phyloP scores from a whole-genome alignment of 2,329 filamentous ascomycete genomes.

The Botrytis byssoidea region DNA sequence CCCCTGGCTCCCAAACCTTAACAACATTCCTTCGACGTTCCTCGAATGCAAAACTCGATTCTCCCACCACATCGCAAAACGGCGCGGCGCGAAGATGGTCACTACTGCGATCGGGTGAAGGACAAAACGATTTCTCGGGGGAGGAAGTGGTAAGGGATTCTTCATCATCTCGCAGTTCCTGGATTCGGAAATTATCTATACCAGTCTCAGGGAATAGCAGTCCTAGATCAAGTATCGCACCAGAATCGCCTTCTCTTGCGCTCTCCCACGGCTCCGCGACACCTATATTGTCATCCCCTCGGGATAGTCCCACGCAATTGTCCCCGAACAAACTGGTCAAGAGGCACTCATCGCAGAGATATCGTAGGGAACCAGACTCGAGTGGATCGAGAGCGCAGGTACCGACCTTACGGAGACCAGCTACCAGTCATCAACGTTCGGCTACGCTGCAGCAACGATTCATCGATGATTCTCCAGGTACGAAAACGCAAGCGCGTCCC shows the following conservation, averaged over 20 bases:
- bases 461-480: conserved; percentile 31
- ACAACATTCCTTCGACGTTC: conserved; percentile 22
- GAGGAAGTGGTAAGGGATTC: conserved; percentile 48
- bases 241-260: conserved; percentile 63
- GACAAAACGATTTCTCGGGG: conserved; percentile 25
- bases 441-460: conserved; percentile 61
- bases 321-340: conserved; percentile 78
- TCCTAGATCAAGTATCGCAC: conserved; percentile 61
- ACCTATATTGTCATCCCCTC: conserved; percentile 52
- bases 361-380: conserved; percentile 44
- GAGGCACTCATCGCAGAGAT: conserved; percentile 59
- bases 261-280: conserved; percentile 66
- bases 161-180: conserved; percentile 62
- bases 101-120: conserved; percentile 32
- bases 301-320: conserved; percentile 44
- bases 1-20: conserved; percentile 25
- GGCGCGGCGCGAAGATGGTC: conserved; percentile 31
- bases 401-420: conserved; percentile 67
- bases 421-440: conserved; percentile 76
- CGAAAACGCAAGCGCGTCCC: conserved; percentile 25
- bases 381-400: conserved; percentile 59
- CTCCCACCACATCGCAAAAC: conserved; percentile 24
- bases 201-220: conserved; percentile 65
- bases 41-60: conserved; percentile 30
- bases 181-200: conserved; percentile 70